A percentile compares a stretch with the other conserved stretches of the same genome.
Conservation (phyloP, 257 asterid species). For the Primulina tabacum region DNA sequence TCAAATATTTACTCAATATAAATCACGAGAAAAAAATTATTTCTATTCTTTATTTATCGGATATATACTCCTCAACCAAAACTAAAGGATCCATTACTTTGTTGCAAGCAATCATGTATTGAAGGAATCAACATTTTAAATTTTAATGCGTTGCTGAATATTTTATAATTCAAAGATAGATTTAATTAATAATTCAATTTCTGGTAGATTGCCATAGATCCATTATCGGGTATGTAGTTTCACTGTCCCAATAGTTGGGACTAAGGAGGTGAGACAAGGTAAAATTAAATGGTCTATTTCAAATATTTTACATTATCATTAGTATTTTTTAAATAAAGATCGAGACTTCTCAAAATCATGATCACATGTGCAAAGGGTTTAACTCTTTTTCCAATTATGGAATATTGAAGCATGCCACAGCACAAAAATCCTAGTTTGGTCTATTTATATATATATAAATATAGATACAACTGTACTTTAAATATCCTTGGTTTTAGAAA, state of each 20-base stretch:
- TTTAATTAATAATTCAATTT: too few species aligned
- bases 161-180: too few species aligned
- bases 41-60: conserved; percentile 16
- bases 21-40: too few species aligned
- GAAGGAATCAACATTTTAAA: neutral
- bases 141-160: neutral
- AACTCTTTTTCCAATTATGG: conserved; percentile 32
- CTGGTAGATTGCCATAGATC: too few species aligned
- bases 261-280: too few species aligned
- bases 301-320: too few species aligned
- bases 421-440: conserved; percentile 31
- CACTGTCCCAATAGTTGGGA: too few species aligned
- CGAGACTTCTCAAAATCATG: conserved; percentile 27
- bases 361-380: conserved; percentile 30
- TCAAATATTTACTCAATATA: too few species aligned
- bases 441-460: conserved; percentile 15
- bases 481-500: conserved; percentile 27
- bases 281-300: too few species aligned
- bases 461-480: conserved; percentile 34
- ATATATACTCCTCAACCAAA: neutral
- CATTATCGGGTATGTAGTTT: too few species aligned
- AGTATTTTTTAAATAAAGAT: conserved; percentile 4
- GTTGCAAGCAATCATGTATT: too few species aligned
- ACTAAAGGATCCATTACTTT: neutral
- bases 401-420: conserved; percentile 28